A percentile compares a stretch with the other conserved stretches of the same genome.
Evolutionary conservation across 1,284 basidiomycete species (phyloP).

Genomic region (Heliocybe sulcata): DNA sequence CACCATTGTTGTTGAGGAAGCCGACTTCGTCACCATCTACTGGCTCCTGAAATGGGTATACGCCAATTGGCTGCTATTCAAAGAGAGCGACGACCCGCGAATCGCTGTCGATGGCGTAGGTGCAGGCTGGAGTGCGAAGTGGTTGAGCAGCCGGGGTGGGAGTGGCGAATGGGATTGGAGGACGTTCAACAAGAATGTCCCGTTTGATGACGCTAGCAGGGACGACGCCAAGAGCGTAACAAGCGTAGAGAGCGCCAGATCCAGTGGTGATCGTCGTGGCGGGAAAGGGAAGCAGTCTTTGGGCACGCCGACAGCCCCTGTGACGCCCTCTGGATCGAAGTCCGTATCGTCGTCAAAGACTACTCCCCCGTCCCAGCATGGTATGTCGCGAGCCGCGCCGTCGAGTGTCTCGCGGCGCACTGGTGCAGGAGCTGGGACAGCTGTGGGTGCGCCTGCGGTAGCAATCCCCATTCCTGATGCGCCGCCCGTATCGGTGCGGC

Average conservation of each 20-base stretch:
- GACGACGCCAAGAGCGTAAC: slow-evolving; percentile 40
- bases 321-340: slow-evolving; percentile 2
- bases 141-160: slow-evolving; percentile 38
- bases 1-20: slow-evolving; percentile 72
- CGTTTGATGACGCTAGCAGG: slow-evolving; percentile 25
- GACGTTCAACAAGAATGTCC: slow-evolving; percentile 38
- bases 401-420: slow-evolving; percentile 16
- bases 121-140: slow-evolving; percentile 55
- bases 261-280: slow-evolving; percentile 14
- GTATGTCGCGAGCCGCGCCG: slow-evolving; percentile 14
- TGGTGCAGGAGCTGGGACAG: slow-evolving; percentile 13
- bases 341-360: slow-evolving; percentile 8
- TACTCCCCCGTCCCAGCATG: slow-evolving; percentile 10
- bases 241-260: slow-evolving; percentile 41
- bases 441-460: slow-evolving; percentile 11
- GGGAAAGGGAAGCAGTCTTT: slow-evolving; percentile 12
- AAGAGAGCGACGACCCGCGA: slow-evolving; percentile 59
- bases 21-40: slow-evolving; percentile 76
- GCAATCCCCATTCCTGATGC: slow-evolving; percentile 15
- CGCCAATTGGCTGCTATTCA: slow-evolving; percentile 65
- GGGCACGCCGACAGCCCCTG: slow-evolving; percentile 3
- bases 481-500: slow-evolving; percentile 14
- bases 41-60: slow-evolving; percentile 82
- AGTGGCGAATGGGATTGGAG: slow-evolving; percentile 67
- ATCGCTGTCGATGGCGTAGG: slow-evolving; percentile 54